Evolutionary conservation across 2,329 filamentous ascomycete genomes (phyloP), one percentile per base, ranked within the genome.

Genomic region (Trichoderma pleuroti): DNA sequence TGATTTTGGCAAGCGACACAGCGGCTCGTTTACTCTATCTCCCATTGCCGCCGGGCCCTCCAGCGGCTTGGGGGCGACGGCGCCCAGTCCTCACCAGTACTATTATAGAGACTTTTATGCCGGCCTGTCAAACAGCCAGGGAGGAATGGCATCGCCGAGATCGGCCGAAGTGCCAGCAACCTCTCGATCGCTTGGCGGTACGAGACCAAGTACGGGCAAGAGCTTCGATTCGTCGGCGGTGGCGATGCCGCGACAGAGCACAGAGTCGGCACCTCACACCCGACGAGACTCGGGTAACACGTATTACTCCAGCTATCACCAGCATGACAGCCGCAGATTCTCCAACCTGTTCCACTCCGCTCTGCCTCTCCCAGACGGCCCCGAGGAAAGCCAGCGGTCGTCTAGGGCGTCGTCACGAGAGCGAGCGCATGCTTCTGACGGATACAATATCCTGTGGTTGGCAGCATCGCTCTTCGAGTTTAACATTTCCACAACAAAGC

Each of bases 401-500:
- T 90, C 89, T 28, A 82, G 87, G 70, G 86, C 86, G 34, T 90
- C 88, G 5, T 90, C 87, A 16, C 83, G 85, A n/a, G 88, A 90
- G 75, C 84, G 87, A 49, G 84, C 79, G 59, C 84, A 84, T 66
- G 83, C 81, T 49, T 81, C 83, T 30, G 84, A 87, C 64, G 86
- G 89, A 26, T 91, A 91, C 73, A 92, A 91, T 70, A 89, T 97
- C 9, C 84, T 98, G 59, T 99, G 97, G 86, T 86, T 98, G 21
- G 96, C 94, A 16, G 96, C 95, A 24, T 97, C 93, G 76, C 87
- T 98, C 36, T 98, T 97, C 78, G 94, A 98, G 80, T 99, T 98
- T 83, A 97, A 97, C 77, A 98, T 98, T 77, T 93, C 95, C 77
- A 93, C 92, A 28, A 92, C 94, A 30, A 93, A 97, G 76, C 90